These are phyloP conservation scores for Jatropha curcas DNA, from an alignment of 345 rosid species.

Conservation along the genomic window DNA sequence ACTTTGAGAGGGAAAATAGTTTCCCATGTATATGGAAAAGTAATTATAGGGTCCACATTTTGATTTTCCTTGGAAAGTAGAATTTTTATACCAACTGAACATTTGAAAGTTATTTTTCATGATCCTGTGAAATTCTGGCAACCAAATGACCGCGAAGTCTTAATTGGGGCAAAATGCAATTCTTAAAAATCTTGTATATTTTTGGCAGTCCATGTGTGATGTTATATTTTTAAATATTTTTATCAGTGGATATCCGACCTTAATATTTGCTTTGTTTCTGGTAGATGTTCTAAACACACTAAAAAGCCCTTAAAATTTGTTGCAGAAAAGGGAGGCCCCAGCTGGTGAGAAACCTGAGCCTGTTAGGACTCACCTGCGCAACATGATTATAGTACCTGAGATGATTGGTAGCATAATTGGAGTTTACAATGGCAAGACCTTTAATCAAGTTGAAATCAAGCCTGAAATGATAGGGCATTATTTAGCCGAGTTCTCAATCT, in stretches of 20 bases:
- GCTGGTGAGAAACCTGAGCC: slow-evolving; percentile 98
- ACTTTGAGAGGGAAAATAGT: too few relatives aligned
- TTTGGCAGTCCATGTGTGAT: neutral
- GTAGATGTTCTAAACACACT: neutral
- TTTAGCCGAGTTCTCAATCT: slow-evolving; percentile 38
- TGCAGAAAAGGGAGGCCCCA: slow-evolving; percentile 94
- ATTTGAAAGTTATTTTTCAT: too few relatives aligned
- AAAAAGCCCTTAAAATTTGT: neutral
- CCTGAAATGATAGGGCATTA: slow-evolving; percentile 80
- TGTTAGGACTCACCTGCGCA: slow-evolving; percentile 88
- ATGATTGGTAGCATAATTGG: slow-evolving; percentile 97
- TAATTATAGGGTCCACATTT: too few relatives aligned
- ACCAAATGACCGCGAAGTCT: too few relatives aligned
- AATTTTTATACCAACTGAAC: too few relatives aligned
- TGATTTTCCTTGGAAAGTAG: too few relatives aligned
- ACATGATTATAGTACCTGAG: slow-evolving; percentile 95
- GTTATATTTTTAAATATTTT: neutral
- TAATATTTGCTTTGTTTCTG: neutral
- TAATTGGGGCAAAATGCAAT: neutral
- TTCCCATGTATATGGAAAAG: too few relatives aligned
- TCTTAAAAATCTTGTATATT: neutral
- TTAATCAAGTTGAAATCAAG: slow-evolving; percentile 95
- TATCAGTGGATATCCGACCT: neutral
- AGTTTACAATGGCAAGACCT: slow-evolving; percentile 93
- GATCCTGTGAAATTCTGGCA: neutral